Evolutionary conservation across 768 basidiomycete species (phyloP).

Genomic region (Lepiota subincarnata): DNA sequence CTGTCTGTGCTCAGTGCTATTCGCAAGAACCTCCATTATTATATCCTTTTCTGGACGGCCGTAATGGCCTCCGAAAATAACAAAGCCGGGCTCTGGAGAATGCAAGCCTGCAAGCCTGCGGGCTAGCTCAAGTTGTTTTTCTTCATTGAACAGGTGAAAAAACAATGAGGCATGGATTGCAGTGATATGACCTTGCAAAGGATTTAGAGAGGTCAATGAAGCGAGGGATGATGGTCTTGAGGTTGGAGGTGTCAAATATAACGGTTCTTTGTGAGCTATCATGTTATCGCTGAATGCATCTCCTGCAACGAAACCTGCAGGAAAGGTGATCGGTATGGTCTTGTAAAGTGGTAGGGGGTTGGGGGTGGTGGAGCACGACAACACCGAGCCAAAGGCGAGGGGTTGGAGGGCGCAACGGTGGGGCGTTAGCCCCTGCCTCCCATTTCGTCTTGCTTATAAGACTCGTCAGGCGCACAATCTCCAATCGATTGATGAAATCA

Average conservation of each 20-base stretch:
- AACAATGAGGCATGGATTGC: slow-evolving; percentile 38
- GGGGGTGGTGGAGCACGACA: no score
- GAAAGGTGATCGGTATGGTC: slow-evolving; percentile 44
- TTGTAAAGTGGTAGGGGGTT: no score
- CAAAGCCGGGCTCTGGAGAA: slow-evolving; percentile 28
- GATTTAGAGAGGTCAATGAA: slow-evolving; percentile 21
- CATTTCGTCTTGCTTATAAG: no score
- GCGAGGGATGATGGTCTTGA: slow-evolving; percentile 8
- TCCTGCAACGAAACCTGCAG: no score
- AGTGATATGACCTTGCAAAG: slow-evolving; percentile 38
- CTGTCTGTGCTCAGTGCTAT: slow-evolving; percentile 13
- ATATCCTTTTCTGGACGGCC: slow-evolving; percentile 21
- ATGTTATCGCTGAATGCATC: slow-evolving; percentile 45
- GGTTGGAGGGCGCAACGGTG: no score
- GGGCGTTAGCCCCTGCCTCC: no score
- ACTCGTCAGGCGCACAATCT: no score
- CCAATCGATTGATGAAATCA: no score
- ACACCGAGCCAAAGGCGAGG: no score
- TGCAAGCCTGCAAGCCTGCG: slow-evolving; percentile 27
- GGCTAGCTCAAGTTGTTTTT: slow-evolving; percentile 26
- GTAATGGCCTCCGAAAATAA: slow-evolving; percentile 35
- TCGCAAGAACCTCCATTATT: slow-evolving; percentile 11
- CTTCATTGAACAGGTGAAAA: slow-evolving; percentile 34
- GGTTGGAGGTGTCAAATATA: slow-evolving; percentile 12
- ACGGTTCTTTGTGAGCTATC: slow-evolving; percentile 27